Conservation (phyloP, 495 filamentous ascomycete species). For the Podospora bellae-mahoneyi region DNA sequence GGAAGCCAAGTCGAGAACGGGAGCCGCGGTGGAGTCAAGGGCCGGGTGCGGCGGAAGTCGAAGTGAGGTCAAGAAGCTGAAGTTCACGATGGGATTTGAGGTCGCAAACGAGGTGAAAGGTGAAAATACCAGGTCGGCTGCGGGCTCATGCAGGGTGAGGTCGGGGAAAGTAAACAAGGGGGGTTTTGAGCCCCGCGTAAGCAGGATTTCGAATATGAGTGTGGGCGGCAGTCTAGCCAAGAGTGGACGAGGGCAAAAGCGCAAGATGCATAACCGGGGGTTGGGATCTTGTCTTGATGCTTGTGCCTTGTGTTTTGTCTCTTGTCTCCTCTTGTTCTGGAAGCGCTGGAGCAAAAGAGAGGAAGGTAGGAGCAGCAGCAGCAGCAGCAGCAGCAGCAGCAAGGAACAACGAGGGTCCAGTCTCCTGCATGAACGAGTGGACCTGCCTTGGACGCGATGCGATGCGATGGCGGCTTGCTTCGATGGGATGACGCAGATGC, state of each 20-base stretch:
- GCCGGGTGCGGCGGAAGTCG: constrained; percentile 16
- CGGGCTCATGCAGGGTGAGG: constrained; percentile 6
- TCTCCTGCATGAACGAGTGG: constrained; percentile 34
- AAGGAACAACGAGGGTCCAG: constrained; percentile 26
- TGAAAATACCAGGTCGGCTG: background rate
- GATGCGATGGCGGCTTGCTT: constrained; percentile 18
- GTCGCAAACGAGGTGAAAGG: background rate
- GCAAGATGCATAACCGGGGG: background rate
- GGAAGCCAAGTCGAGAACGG: constrained; percentile 20
- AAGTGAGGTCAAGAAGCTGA: constrained; percentile 14
- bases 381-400: constrained; percentile 3
- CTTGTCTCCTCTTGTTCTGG: background rate
- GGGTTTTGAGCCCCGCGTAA: background rate
- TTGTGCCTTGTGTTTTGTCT: too few species aligned
- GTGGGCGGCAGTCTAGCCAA: constrained; percentile 19
- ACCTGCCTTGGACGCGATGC: constrained; percentile 4
- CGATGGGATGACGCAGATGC: constrained; percentile 19
- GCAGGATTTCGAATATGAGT: constrained; percentile 2
- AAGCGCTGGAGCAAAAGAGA: background rate
- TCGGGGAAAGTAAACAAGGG: constrained; percentile 10
- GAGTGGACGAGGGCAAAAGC: constrained; percentile 12
- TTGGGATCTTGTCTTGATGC: background rate
- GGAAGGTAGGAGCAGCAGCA: constrained; percentile 22
- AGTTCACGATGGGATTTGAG: constrained; percentile 7
- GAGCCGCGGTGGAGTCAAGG: constrained; percentile 25